A percentile compares a stretch with the other conserved stretches of the same genome.
Evolutionary conservation across 2,329 filamentous ascomycete genomes (phyloP).

Genomic region (Penicillium carneum): DNA sequence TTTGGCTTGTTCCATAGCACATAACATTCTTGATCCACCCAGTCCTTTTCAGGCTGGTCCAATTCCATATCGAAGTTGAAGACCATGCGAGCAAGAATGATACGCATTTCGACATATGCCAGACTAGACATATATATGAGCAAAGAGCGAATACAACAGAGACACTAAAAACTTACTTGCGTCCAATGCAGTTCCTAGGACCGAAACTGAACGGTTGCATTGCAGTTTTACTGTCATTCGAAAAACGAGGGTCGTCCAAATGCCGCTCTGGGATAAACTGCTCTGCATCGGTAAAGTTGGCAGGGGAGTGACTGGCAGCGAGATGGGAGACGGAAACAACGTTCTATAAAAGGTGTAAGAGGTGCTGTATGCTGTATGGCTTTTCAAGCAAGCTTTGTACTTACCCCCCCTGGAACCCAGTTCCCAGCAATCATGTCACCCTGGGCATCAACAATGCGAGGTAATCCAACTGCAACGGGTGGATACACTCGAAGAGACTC

Average conservation of each 20-base stretch:
- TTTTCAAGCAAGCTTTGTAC: constrained; percentile 1
- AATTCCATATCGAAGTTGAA: constrained; percentile 30
- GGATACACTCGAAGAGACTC: constrained; percentile 55
- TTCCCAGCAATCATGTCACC: constrained; percentile 31
- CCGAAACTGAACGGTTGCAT: constrained; percentile 60
- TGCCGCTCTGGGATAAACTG: constrained; percentile 33
- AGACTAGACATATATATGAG: constrained; percentile 12
- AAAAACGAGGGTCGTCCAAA: constrained; percentile 41
- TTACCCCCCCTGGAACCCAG: constrained; percentile 34
- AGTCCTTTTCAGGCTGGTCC: constrained; percentile 17
- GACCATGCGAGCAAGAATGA: constrained; percentile 27
- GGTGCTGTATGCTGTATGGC: too few relatives aligned
- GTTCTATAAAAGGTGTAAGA: constrained; percentile 41
- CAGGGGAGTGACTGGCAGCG: constrained; percentile 48
- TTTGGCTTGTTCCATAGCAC: constrained; percentile 22
- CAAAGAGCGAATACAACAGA: neutral
- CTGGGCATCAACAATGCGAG: constrained; percentile 31
- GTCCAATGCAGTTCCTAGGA: constrained; percentile 58
- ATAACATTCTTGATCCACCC: constrained; percentile 21
- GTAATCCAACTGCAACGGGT: constrained; percentile 35
- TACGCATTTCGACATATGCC: constrained; percentile 30
- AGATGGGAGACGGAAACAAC: constrained; percentile 55
- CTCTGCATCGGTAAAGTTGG: constrained; percentile 24
- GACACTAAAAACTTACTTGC: constrained; percentile 19
- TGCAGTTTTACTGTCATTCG: constrained; percentile 53